Base-by-base conservation (phyloP, 371 early-diverging fungal species). In the Lichtheimia hyalospora region DNA sequence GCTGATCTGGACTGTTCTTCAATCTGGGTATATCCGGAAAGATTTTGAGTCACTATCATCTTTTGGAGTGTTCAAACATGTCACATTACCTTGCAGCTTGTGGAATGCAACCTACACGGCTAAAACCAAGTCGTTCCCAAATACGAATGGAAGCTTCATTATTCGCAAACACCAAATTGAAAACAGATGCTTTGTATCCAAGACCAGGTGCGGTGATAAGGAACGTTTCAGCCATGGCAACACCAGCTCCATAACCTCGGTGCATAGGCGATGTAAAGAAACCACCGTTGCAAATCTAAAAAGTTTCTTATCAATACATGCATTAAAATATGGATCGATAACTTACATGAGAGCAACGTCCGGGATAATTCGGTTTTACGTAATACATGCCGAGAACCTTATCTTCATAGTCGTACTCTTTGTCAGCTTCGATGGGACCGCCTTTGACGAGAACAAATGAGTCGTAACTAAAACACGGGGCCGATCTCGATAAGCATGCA, bases 321-420 rank as follows among this genome's bases (percentile, higher is more conserved):
- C 24, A 15, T 7, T 24, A 10, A 50, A 0, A 21, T 5, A 24
- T 3, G 0, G n/a, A 44, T 20, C 42, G 50, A 24, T 0, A 14
- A 59, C 73, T 67, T 79, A 85, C 82, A 62, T 84, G 82, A 28
- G 84, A 81, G 57, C 81, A 79, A 28, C 85, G 70, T 7, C 86
- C 84, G 14, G 91, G 91, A 57, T 84, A 92, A 61, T 92, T 92
- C 6, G 90, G 91, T 70, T 90, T 90, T 68, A 90, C 69, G 58
- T 92, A 91, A 57, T 88, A 92, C 67, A 82, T 82, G 42, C 91
- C 92, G 21, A 90, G 49, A 0, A 88, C 62, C 21, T 74, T 73
- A 8, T 76, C 68, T 10, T 69, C 61, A 60, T 70, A 75, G 14
- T 81, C 63, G 51, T 74, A 64, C 3, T 59, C 60, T 14, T 63